These are phyloP conservation scores for Geotrichum histeridarum DNA, from an alignment of 1,139 yeast species.

Conservation along the genomic window DNA sequence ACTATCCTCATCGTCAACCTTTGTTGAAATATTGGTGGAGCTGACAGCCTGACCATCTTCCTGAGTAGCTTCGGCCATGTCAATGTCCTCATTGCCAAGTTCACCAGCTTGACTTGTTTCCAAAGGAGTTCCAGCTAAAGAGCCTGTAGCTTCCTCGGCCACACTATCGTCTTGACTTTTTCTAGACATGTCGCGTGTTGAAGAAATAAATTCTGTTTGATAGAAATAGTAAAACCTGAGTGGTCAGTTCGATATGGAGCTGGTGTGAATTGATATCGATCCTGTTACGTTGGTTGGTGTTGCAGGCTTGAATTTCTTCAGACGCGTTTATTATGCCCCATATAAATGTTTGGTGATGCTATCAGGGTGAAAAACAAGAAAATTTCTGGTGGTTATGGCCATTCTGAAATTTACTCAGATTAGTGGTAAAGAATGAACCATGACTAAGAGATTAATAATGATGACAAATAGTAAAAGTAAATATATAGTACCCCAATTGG, in stretches of 20 bases:
- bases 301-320: not conserved
- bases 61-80: slow-evolving; percentile 5
- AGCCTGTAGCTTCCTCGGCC: not conserved
- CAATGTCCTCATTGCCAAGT: not conserved
- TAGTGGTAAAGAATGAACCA: not conserved
- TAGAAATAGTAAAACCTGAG: not conserved
- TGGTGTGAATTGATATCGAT: not conserved
- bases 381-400: slow-evolving; percentile 7
- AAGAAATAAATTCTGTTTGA: not conserved
- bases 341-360: slow-evolving; percentile 7
- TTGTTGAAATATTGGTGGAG: slow-evolving; percentile 6
- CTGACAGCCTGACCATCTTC: not conserved
- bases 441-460: not conserved
- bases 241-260: not conserved
- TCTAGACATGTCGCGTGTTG: not conserved
- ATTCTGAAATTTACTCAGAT: not conserved
- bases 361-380: slow-evolving; percentile 7
- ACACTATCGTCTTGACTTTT: slow-evolving; percentile 1
- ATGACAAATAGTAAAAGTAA: not conserved
- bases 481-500: not conserved
- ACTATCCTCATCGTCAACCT: slow-evolving; percentile 9
- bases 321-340: slow-evolving; percentile 7
- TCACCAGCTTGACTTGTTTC: not conserved
- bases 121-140: slow-evolving; percentile 5
- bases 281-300: not conserved